Evolutionary conservation across 257 asterid genomes (phyloP), one percentile per base, ranked within the genome.

Genomic region (Cordia subcordata): DNA sequence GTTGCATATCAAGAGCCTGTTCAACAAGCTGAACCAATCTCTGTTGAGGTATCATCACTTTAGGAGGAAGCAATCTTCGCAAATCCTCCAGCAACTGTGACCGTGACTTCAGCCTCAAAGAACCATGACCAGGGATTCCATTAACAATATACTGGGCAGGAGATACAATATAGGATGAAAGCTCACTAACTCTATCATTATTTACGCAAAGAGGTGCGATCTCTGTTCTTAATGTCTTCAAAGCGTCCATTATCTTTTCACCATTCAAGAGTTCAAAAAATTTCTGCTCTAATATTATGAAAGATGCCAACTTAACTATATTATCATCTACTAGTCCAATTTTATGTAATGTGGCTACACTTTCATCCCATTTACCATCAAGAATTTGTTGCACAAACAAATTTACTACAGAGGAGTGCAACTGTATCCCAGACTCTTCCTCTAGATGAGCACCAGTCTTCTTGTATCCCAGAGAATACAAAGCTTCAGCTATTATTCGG

Each of bases 291-390:
- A 85, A 71, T 66, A 88, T 83, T 22, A 71, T 71, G 75, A 80
- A 79, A 27, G 95, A 85, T 68, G 93, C 93, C 68, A 68, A 59
- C 73, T 79, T 80, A 55, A 79, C 59, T 18, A 75, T 19, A 16
- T 68, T 65, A 70, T 80, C 93, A 64, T 85, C 96, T 55, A 49
- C 40, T 63, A 68, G 62, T 60, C 82, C 85, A 61, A 85, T 68
- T 77, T 74, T 58, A 68, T 42, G 83, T 49, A 88, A 73, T 52
- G 79, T 69, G 11, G 75, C 72, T 23, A 88, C 81, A 70, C 96
- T 81, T 63, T 83, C 90, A 70, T 83, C 90, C 95, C 96, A 88
- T 72, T 82, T 78, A 57, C 96, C 95, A 69, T 81, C 86, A 68
- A 70, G 90, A 72, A 85, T 77, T 62, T 78, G 90, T 75, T 68